Percentiles rank a stretch among this genome's conserved stretches.
Conservation (phyloP, 1,139 yeast genomes). For the Candida tropicalis region DNA sequence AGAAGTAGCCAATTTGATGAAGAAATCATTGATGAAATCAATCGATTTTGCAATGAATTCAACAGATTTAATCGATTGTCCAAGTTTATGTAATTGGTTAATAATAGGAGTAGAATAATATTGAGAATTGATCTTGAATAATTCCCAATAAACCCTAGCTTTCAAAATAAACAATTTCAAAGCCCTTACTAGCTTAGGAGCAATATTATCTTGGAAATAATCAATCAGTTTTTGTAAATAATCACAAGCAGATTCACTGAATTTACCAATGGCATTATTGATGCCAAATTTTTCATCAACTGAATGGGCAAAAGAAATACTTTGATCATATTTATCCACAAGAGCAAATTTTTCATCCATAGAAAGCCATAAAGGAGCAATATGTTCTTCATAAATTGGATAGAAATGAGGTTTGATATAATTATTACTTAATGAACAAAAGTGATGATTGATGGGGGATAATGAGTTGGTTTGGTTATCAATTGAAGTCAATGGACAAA, state of each 20-base stretch:
- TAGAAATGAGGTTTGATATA: slow-evolving; percentile 15
- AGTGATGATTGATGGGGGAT: slow-evolving; percentile 18
- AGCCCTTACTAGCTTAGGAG: slow-evolving; percentile 1
- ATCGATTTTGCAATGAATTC: slow-evolving; percentile 6
- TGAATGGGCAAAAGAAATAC: not conserved
- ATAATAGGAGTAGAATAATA: slow-evolving; percentile 6
- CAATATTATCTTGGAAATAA: slow-evolving; percentile 9
- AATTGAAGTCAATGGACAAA: slow-evolving; percentile 16
- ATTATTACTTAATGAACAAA: slow-evolving; percentile 15
- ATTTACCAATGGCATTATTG: not conserved
- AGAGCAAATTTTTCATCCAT: slow-evolving; percentile 12
- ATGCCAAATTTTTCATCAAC: slow-evolving; percentile 11
- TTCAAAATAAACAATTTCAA: slow-evolving; percentile 5
- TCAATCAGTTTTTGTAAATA: slow-evolving; percentile 7
- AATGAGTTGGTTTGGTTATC: slow-evolving; percentile 4
- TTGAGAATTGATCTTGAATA: slow-evolving; percentile 3
- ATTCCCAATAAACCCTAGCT: not conserved
- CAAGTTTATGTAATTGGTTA: not conserved
- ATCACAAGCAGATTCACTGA: slow-evolving; percentile 8
- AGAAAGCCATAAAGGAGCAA: slow-evolving; percentile 13
- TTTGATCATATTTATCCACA: slow-evolving; percentile 5
- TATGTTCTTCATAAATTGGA: slow-evolving; percentile 14
- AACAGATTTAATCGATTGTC: slow-evolving; percentile 4
- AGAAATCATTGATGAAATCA: slow-evolving; percentile 9
- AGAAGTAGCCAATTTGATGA: slow-evolving; percentile 11